Evolutionary conservation across 331 rosid species (phyloP).

Genomic region (Malus hybrid): DNA sequence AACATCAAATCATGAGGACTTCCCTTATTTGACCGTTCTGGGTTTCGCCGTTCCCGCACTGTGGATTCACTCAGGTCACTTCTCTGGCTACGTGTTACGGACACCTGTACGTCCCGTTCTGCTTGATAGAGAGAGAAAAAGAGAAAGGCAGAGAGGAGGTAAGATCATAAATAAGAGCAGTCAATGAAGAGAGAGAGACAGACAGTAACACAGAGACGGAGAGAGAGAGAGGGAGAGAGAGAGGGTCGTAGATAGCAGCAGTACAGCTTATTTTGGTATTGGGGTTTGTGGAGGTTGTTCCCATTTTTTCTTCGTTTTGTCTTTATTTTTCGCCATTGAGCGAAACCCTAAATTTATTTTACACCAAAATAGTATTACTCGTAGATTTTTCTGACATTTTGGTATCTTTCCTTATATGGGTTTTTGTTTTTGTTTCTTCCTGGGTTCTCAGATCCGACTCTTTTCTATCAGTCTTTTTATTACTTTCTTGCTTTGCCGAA

Average conservation of each 20-base stretch:
- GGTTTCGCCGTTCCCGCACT: background rate
- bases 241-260: background rate
- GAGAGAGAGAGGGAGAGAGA: background rate
- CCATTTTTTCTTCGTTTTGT: background rate
- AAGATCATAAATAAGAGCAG: background rate
- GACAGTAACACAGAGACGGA: background rate
- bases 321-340: background rate
- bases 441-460: conserved; percentile 45
- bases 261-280: background rate
- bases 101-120: conserved; percentile 12
- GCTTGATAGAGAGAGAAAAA: conserved; percentile 18
- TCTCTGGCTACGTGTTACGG: conserved; percentile 20
- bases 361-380: background rate
- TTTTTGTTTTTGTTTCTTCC: background rate
- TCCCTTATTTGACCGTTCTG: background rate
- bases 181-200: background rate
- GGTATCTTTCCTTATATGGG: conserved; percentile 24
- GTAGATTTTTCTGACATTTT: background rate
- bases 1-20: background rate
- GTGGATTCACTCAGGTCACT: background rate
- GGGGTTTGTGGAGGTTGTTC: background rate
- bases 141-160: background rate
- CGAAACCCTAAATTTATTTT: conserved; percentile 7
- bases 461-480: background rate
- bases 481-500: background rate